phyloP scores from a whole-genome alignment of 805 yeast genomes.

The Ogataea pignaliae region DNA sequence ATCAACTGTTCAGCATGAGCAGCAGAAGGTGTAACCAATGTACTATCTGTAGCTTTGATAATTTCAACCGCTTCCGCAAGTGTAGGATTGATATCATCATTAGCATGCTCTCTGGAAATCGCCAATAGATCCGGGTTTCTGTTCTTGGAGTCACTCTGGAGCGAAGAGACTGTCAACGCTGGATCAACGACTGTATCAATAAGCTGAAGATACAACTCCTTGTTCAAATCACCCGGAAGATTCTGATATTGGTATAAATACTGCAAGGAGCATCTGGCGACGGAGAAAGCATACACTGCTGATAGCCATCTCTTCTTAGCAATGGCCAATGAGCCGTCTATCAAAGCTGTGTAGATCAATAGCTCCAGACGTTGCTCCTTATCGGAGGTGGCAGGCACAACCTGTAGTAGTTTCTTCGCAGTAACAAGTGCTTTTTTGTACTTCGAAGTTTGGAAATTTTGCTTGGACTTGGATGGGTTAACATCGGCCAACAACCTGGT shows the following conservation, averaged over 20 bases:
- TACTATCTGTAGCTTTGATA: slow-evolving; percentile 32
- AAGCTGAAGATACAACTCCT: slow-evolving; percentile 48
- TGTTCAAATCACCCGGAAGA: slow-evolving; percentile 19
- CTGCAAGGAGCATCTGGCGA: slow-evolving; percentile 59
- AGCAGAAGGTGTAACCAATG: slow-evolving; percentile 32
- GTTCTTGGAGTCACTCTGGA: slow-evolving; percentile 27
- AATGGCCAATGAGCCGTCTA: slow-evolving; percentile 39
- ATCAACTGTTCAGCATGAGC: slow-evolving; percentile 16
- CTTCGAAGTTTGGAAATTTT: slow-evolving; percentile 58
- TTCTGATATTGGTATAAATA: slow-evolving; percentile 37
- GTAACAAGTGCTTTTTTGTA: slow-evolving; percentile 57
- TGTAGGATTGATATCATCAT: slow-evolving; percentile 28
- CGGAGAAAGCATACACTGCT: slow-evolving; percentile 49
- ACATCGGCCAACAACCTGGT: slow-evolving; percentile 51
- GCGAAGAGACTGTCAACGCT: slow-evolving; percentile 39
- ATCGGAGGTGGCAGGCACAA: slow-evolving; percentile 38
- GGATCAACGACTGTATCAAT: slow-evolving; percentile 62
- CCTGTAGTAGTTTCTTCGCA: slow-evolving; percentile 37
- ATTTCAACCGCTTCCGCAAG: slow-evolving; percentile 35
- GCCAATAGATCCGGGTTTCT: slow-evolving; percentile 45
- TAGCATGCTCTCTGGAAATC: slow-evolving; percentile 41
- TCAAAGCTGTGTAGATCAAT: slow-evolving; percentile 32
- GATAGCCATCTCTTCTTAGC: slow-evolving; percentile 51
- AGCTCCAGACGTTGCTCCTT: slow-evolving; percentile 29
- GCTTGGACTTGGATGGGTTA: slow-evolving; percentile 40